Percentiles rank a stretch among this genome's conserved stretches.
Conservation (phyloP, 495 filamentous ascomycete species). For the Xylaria cubensis region DNA sequence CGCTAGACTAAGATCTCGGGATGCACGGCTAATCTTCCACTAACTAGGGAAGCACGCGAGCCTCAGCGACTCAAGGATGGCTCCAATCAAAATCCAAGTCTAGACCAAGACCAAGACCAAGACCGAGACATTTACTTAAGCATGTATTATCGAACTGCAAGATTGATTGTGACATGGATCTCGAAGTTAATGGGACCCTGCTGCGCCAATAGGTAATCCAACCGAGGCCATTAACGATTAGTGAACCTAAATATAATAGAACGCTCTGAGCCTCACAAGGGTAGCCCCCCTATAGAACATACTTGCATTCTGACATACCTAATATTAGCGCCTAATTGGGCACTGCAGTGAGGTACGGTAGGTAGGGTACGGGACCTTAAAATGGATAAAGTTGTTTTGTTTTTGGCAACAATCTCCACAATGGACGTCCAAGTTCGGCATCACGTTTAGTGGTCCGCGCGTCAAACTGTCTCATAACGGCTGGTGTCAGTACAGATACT, state of each 20-base stretch:
- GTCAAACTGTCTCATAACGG: not conserved
- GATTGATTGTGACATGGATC: not conserved
- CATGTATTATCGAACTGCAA: not conserved
- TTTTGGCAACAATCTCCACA: not conserved
- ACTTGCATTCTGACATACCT: too few relatives aligned
- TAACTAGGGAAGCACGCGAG: slow-evolving; percentile 8
- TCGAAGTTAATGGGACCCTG: not conserved
- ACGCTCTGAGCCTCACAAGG: too few relatives aligned
- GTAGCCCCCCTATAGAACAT: too few relatives aligned
- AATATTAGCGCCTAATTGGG: too few relatives aligned
- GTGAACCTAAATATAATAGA: too few relatives aligned
- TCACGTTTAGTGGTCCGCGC: not conserved
- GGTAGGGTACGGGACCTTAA: not conserved
- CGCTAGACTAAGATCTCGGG: slow-evolving; percentile 28
- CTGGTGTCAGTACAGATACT: not conserved
- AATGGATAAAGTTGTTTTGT: not conserved
- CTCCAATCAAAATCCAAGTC: slow-evolving; percentile 6
- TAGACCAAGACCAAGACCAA: not conserved
- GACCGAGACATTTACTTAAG: not conserved
- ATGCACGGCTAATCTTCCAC: slow-evolving; percentile 25
- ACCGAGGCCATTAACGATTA: not conserved
- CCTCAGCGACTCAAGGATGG: slow-evolving; percentile 1
- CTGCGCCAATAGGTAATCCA: not conserved
- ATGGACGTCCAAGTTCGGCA: not conserved
- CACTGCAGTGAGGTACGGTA: not conserved